A percentile compares a stretch with the other conserved stretches of the same genome.
Evolutionary conservation across 2,329 filamentous ascomycete species (phyloP).

Genomic region (Colletotrichum noveboracense): DNA sequence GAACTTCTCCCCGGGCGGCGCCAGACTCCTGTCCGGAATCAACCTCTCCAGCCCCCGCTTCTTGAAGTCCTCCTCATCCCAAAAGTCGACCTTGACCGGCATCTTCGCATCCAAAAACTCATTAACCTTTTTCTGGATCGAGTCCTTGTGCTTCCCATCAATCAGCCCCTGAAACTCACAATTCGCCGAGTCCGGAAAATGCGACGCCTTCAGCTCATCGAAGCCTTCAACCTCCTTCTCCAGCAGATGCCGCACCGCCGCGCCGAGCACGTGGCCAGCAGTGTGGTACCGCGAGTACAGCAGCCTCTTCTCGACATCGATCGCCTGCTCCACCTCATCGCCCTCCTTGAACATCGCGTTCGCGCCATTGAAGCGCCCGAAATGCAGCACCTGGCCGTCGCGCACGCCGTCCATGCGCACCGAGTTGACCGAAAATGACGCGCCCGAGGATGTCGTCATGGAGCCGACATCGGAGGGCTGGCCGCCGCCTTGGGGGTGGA

Average conservation of each 20-base stretch:
- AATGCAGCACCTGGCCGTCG: conserved; percentile 66
- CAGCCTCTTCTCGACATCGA: conserved; percentile 64
- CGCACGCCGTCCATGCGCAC: conserved; percentile 60
- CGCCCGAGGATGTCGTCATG: conserved; percentile 44
- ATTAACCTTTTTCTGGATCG: conserved; percentile 67
- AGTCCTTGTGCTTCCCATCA: conserved; percentile 64
- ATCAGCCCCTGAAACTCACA: conserved; percentile 74
- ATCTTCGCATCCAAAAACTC: conserved; percentile 60
- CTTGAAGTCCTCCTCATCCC: conserved; percentile 67
- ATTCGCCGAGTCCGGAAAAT: conserved; percentile 70
- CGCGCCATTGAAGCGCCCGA: conserved; percentile 58
- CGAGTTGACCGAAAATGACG: conserved; percentile 56
- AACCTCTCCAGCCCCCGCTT: conserved; percentile 59
- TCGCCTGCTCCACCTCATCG: conserved; percentile 56
- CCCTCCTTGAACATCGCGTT: conserved; percentile 41
- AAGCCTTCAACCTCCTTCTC: conserved; percentile 57
- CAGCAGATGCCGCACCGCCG: conserved; percentile 66
- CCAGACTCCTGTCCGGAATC: conserved; percentile 53
- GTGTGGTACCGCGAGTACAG: conserved; percentile 75
- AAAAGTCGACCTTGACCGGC: conserved; percentile 70
- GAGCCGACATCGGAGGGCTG: conserved; percentile 72
- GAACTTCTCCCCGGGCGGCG: conserved; percentile 59
- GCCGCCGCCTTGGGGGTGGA: conserved; percentile 77
- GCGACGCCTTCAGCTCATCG: conserved; percentile 73
- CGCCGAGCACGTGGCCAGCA: conserved; percentile 74